Evolutionary conservation across 805 yeast species (phyloP), one percentile per base, ranked within the genome.

Genomic region (Lipomyces orientalis): DNA sequence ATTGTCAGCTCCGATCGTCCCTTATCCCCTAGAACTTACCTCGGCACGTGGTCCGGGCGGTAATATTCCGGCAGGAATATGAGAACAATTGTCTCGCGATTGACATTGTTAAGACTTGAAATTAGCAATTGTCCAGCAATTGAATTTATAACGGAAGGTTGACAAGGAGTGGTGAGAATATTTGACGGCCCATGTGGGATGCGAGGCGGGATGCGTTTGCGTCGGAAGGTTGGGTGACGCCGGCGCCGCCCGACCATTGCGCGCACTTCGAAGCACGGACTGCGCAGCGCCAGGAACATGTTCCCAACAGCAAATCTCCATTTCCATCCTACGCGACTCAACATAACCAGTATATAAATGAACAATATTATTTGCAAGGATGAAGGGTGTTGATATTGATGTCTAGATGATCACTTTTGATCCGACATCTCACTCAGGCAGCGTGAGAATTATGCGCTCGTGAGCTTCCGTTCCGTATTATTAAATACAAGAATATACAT

Each of bases 71-170:
- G 54, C 56, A 52, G 31, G 64, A n/a, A 55, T 31, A 46, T 19
- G 49, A 39, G 29, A 54, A 55, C 60, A 56, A 19, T 22, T 46
- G 54, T 62, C 64, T 39, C 52, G 35, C 39, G 55, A 62, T n/a
- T 34, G 60, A 62, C 64, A 62, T 62, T 46, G 31, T 22, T 35
- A 14, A 9, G 33, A 2, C n/a, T 19, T 39, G 39, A 16, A 29
- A 33, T 12, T 39, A 33, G n/a, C 64, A 62, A 62, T 62, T 62
- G 64, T 49, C 64, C 64, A 56, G 64, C 64, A 62, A 62, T 62
- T 56, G 64, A 34, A 39, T 16, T 43, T 43, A 6, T 43, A 43
- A 43, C 7, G 43, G 25, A 25, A 25, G 29, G 29, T 25, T 25
- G 29, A 25, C 3, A 25, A 25, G 29, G 29, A 25, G 49, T 43